Base-by-base conservation (phyloP, 331 rosid species). In the Quercus phellos region DNA sequence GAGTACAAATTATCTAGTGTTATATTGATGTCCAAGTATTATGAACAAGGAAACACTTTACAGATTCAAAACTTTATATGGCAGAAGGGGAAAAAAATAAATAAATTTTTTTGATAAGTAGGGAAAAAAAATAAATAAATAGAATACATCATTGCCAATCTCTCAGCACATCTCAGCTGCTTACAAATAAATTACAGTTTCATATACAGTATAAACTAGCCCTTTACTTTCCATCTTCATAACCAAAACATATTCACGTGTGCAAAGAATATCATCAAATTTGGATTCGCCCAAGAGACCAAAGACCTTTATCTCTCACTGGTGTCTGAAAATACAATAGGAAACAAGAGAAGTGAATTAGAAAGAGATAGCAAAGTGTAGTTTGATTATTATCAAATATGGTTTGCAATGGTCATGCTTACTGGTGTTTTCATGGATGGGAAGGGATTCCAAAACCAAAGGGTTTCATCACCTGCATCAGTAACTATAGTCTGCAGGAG, bases 391-490 rank as follows among this genome's bases (percentile, higher is more conserved):
- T 58, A 58, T 26, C 50, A 30, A 66, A 29, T 32, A 17, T 42
- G 50, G 9, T 26, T 22, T 38, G 61, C 18, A 53, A 59, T 35
- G 17, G 10, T 51, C 75, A 60, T 60, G 71, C 90, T 88, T 88
- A 90, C 99, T 66, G 89, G 89, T 54, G 98, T 61, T 90, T 93
- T 95, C 84, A 88, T 60, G 8, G 97, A 95, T 51, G 98, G 99
- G 77, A 95, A 95, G 68, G 93, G 78, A 73, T 91, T 95, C 99
- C 97, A 92, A 78, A 95, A 95, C 78, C 96, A 63, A 8, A 95
- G 91, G 18, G 99, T 95, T 73, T 95, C 98, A 55, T 91, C 99
- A 19, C 98, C 99, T 0, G 98, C 98, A 51, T 97, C 98, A 13
- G 98, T 95, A 21, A 95, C 98, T 76, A 95, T 91, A 29, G 97